Percentiles rank a stretch among this genome's conserved stretches.
These are phyloP conservation scores for Piper betle DNA, from an alignment of 164 flowering plant genomes.

Conservation along the genomic window DNA sequence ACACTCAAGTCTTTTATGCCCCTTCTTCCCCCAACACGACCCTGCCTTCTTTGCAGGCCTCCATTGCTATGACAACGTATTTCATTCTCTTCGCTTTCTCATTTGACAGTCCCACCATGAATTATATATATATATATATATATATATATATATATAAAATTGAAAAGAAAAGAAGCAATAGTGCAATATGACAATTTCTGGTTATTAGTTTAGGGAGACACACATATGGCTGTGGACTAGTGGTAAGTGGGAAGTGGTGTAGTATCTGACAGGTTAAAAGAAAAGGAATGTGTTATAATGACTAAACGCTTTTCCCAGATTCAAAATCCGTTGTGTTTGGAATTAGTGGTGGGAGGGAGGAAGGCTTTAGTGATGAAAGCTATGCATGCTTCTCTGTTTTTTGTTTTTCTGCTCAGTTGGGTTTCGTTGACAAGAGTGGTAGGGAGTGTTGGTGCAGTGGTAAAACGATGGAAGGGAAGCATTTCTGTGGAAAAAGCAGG, in stretches of 20 bases:
- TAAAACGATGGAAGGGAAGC: too few relatives aligned
- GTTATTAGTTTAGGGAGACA: too few relatives aligned
- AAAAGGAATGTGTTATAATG: background rate
- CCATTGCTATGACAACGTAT: too few relatives aligned
- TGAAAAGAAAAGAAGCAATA: too few relatives aligned
- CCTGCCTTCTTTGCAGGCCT: too few relatives aligned
- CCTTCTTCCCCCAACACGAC: background rate
- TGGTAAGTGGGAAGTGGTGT: background rate
- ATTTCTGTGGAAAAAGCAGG: too few relatives aligned
- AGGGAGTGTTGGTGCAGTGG: background rate
- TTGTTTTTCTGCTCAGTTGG: background rate
- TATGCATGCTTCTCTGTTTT: background rate
- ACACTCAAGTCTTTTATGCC: slow-evolving; percentile 4
- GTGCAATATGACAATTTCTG: too few relatives aligned
- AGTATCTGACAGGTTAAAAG: background rate
- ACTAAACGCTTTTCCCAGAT: background rate
- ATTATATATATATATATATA: too few relatives aligned
- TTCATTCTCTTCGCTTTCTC: too few relatives aligned
- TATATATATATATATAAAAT: too few relatives aligned
- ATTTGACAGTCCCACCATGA: background rate
- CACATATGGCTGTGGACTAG: too few relatives aligned
- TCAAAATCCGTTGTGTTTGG: background rate
- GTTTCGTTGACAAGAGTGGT: background rate
- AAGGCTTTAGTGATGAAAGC: background rate
- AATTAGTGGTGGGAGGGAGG: too few relatives aligned